Conservation (phyloP, 208 protist genomes). For the Leishmania major region DNA sequence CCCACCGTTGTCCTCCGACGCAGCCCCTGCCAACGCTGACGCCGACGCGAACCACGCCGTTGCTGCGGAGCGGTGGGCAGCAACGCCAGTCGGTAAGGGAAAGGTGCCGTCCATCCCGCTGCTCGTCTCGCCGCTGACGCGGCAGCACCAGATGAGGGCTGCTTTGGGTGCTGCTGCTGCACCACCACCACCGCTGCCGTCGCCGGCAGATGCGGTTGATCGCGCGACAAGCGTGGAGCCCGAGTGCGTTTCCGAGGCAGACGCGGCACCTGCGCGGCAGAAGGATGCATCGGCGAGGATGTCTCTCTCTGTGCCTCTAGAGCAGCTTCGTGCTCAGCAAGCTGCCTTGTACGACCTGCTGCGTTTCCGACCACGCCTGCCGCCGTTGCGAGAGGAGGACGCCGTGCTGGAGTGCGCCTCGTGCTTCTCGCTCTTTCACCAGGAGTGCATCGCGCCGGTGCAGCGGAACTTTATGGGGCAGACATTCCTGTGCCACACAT, state of each 20-base stretch:
- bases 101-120: conserved; percentile 23
- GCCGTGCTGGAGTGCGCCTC: conserved; percentile 71
- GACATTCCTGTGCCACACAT: conserved; percentile 77
- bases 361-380: conserved; percentile 24
- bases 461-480: conserved; percentile 57
- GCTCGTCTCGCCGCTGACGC: conserved; percentile 17
- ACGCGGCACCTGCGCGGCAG: not conserved
- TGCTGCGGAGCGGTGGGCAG: not conserved
- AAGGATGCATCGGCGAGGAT: not conserved
- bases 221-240: not conserved
- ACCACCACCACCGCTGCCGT: not conserved
- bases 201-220: not conserved
- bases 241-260: not conserved
- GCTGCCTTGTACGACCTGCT: conserved; percentile 20
- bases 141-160: not conserved
- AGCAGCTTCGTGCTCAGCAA: conserved; percentile 22
- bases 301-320: conserved; percentile 4
- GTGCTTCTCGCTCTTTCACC: conserved; percentile 81
- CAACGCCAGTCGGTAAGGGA: not conserved
- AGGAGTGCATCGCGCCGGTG: conserved; percentile 66
- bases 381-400: conserved; percentile 61
- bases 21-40: not conserved
- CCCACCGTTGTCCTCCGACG: not conserved
- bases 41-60: not conserved
- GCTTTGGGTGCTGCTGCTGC: not conserved